Percentiles rank a stretch among this genome's conserved stretches.
These are phyloP conservation scores for Bipolaris cookei DNA, from an alignment of 2,329 filamentous ascomycete species.

Conservation along the genomic window DNA sequence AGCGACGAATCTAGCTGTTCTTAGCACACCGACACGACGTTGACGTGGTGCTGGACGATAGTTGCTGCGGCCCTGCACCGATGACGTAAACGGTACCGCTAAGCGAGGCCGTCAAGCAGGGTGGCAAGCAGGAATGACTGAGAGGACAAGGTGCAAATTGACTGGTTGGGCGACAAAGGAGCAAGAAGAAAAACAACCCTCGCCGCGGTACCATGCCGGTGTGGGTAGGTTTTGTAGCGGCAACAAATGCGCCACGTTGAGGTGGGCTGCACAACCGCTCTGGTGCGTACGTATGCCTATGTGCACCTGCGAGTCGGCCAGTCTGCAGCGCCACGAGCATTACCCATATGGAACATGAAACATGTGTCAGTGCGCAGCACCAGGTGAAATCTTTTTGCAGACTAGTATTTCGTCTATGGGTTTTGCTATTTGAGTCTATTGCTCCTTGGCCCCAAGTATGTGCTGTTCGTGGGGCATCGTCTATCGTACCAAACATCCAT, in stretches of 20 bases:
- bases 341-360: constrained; percentile 1
- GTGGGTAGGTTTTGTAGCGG: constrained; percentile 4
- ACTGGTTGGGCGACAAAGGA: background rate
- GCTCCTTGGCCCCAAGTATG: constrained; percentile 19
- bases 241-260: constrained; percentile 3
- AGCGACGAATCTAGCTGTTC: constrained; percentile 10
- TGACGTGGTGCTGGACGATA: constrained; percentile 27
- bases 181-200: constrained; percentile 2
- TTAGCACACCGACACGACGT: constrained; percentile 25
- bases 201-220: background rate
- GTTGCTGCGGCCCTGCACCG: constrained; percentile 18
- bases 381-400: background rate
- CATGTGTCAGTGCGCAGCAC: background rate
- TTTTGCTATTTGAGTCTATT: constrained; percentile 26
- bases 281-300: background rate
- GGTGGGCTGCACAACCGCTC: constrained; percentile 11
- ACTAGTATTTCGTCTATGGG: constrained; percentile 17
- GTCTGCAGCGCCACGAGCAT: background rate
- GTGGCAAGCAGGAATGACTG: constrained; percentile 18
- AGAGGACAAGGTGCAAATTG: background rate
- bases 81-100: constrained; percentile 22
- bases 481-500: constrained; percentile 36
- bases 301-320: constrained; percentile 3
- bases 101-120: constrained; percentile 23
- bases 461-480: constrained; percentile 37